These are phyloP conservation scores for Chaetothyriales sp. DNA, from an alignment of 2,329 filamentous ascomycete genomes.

Conservation along the genomic window DNA sequence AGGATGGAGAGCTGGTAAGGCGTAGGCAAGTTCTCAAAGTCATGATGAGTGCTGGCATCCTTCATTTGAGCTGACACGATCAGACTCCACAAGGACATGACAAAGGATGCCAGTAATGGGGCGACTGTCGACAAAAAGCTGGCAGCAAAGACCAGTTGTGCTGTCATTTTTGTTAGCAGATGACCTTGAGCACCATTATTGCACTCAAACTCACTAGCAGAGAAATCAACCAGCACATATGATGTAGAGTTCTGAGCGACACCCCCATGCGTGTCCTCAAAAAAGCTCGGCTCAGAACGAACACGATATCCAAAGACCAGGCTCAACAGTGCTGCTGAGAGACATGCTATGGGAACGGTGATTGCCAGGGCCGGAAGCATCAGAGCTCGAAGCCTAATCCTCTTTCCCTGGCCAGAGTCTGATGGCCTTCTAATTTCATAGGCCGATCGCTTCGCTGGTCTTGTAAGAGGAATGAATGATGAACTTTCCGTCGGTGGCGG, in stretches of 20 bases:
- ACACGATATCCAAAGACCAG: slow-evolving; percentile 14
- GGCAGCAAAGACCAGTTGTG: slow-evolving; percentile 14
- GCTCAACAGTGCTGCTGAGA: slow-evolving; percentile 10
- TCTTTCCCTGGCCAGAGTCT: background rate
- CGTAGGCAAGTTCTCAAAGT: slow-evolving; percentile 11
- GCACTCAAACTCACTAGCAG: slow-evolving; percentile 6
- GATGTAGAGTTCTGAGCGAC: slow-evolving; percentile 5
- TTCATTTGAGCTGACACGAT: slow-evolving; percentile 6
- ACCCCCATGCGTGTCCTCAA: slow-evolving; percentile 4
- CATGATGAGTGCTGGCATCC: slow-evolving; percentile 4
- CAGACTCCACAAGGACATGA: slow-evolving; percentile 12
- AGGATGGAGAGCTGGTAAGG: slow-evolving; percentile 16
- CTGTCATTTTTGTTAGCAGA: background rate
- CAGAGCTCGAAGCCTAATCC: slow-evolving; percentile 5
- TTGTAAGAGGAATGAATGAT: background rate
- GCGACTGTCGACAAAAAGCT: slow-evolving; percentile 14
- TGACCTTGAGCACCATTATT: background rate
- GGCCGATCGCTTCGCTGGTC: background rate
- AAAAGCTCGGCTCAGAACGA: slow-evolving; percentile 7
- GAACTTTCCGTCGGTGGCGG: background rate
- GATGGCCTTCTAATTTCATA: background rate
- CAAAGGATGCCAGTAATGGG: slow-evolving; percentile 12
- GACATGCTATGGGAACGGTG: slow-evolving; percentile 12
- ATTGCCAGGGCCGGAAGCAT: slow-evolving; percentile 10
- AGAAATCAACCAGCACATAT: slow-evolving; percentile 15